Conservation (phyloP, 2,329 filamentous ascomycete species). For the Pseudocercospora crystallina region DNA sequence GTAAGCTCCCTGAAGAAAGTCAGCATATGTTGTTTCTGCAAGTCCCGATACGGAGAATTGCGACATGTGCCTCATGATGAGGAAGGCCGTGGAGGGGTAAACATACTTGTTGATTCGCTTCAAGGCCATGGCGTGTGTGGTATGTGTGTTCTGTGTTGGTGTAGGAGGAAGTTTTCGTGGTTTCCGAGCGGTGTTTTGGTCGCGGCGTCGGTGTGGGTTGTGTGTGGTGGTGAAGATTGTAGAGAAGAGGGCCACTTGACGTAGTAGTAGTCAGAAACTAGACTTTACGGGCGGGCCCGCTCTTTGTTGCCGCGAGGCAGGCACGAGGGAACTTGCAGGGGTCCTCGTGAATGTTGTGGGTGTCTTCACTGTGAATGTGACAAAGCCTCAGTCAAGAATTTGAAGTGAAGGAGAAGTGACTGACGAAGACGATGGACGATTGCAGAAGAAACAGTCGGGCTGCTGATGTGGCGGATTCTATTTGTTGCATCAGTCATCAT, state of each 20-base stretch:
- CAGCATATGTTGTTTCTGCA: conserved; percentile 7
- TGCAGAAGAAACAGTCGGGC: neutral
- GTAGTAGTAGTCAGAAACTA: neutral
- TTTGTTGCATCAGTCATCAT: no score
- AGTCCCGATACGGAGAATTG: neutral
- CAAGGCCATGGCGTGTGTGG: conserved; percentile 65
- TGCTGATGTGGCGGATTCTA: neutral
- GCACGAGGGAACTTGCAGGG: no score
- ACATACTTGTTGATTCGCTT: conserved; percentile 77
- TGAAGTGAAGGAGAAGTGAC: no score
- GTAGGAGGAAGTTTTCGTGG: conserved; percentile 25
- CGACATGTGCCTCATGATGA: no score
- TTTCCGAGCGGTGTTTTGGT: neutral
- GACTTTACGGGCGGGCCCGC: neutral
- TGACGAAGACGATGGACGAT: no score
- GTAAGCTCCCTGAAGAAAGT: conserved; percentile 62
- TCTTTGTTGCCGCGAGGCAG: no score
- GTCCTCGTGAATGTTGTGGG: no score
- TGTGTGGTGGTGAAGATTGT: conserved; percentile 4
- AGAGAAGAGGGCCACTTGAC: neutral
- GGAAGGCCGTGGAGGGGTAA: neutral
- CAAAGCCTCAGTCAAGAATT: no score
- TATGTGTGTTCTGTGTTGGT: conserved; percentile 18
- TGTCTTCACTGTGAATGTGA: no score
- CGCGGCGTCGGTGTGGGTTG: conserved; percentile 9